These are phyloP conservation scores for Colletotrichum endophyticum DNA, from an alignment of 2,329 filamentous ascomycete species.

Conservation along the genomic window DNA sequence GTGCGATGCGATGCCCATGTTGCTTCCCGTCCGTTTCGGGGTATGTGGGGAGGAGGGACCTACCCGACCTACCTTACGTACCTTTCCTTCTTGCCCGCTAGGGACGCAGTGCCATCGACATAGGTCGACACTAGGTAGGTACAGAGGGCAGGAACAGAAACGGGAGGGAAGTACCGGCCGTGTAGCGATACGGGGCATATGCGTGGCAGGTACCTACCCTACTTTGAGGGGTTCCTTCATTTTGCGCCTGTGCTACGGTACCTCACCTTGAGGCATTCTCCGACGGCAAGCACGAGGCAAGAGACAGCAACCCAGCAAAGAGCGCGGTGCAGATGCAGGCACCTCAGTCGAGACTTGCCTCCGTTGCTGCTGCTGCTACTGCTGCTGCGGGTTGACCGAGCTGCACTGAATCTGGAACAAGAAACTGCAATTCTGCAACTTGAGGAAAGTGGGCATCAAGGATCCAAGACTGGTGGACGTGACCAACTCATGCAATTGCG, in stretches of 20 bases:
- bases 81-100: not conserved
- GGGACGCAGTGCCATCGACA: not conserved
- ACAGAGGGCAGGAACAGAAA: not conserved
- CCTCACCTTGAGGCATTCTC: not conserved
- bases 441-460: not conserved
- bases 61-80: not conserved
- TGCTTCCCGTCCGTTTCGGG: conserved; percentile 18
- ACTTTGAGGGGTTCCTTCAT: not conserved
- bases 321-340: not conserved
- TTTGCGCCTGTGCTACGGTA: not conserved
- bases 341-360: not conserved
- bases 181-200: not conserved
- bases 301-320: not conserved
- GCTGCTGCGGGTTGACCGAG: not conserved
- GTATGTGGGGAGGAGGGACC: not conserved
- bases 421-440: not conserved
- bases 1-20: not conserved
- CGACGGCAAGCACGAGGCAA: not conserved
- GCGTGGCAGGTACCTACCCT: not conserved
- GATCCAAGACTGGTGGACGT: not conserved
- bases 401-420: not conserved
- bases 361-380: not conserved
- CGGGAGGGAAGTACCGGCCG: not conserved
- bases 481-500: not conserved
- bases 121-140: too few relatives aligned